Evolutionary conservation across 176 grass and related monocot genomes (phyloP), one percentile per base, ranked within the genome.

Genomic region (Carex littledalei): DNA sequence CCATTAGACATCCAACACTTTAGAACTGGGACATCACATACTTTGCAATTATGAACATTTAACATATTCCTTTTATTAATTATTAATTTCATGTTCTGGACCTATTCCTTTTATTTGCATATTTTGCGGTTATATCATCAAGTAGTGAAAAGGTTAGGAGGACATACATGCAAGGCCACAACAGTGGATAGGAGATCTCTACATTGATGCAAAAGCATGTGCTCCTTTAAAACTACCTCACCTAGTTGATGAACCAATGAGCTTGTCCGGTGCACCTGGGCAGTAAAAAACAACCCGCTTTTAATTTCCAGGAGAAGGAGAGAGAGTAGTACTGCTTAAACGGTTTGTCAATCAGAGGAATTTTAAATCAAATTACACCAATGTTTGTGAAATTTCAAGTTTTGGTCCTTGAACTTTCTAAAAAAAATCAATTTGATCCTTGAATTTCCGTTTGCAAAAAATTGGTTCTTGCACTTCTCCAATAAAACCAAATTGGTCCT

Each of bases 161-260:
- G 29, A 53, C 87, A 13, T 92, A 99, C 97, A 94, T 99, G 91
- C 85, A 99, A 85, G 52, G 88, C 91, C 85, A 91, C 91, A 5
- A 92, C 86, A 8, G 87, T 92, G 81, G 93, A 94, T 32, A 96
- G 81, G 54, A 96, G 90, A 84, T 91, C 84, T 92, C 82, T 94
- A 22, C 89, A 94, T 86, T 93, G 97, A 54, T 87, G 84, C 61
- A 99, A 63, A 78, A 99, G 78, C 79, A 87, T 86, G 64, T 86
- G 93, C 87, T 99, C 97, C 84, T 94, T 93, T 20, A 84, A 86
- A 14, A 84, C 88, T 49, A 99, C 85, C 74, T 94, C 90, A 8
- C 88, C 84, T 39, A 99, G 87, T 89, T 96, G 93, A 72, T 86
- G 88, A 60, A 88, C 87, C 29, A 87, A 85, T 37, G 88, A 90